Conservation (phyloP, 441 rosid genomes). For the Brassica hybrid region DNA sequence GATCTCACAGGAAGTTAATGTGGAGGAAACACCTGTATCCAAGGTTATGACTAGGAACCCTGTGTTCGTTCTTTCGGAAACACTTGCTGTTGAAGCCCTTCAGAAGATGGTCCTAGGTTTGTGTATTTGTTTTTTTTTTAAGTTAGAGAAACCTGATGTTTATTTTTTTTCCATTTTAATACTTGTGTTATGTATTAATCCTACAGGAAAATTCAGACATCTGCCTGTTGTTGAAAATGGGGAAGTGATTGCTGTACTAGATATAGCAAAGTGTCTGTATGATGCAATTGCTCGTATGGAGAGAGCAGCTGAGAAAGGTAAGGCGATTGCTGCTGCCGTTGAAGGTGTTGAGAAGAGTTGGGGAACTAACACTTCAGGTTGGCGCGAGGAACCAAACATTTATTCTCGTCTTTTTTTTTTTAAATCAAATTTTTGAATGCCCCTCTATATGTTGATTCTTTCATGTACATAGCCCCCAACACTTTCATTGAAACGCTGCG, state of each 20-base stretch:
- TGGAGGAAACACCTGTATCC: constrained; percentile 87
- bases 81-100: constrained; percentile 97
- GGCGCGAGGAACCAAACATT: constrained; percentile 29
- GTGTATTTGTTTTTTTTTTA: constrained; percentile 20
- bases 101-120: constrained; percentile 98
- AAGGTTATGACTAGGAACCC: constrained; percentile 98
- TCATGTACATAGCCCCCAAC: constrained; percentile 61
- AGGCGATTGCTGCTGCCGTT: constrained; percentile 98
- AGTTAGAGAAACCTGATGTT: constrained; percentile 14
- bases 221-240: constrained; percentile 99
- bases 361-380: constrained; percentile 83
- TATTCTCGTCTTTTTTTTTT: neutral
- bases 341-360: constrained; percentile 97
- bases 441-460: constrained; percentile 12
- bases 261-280: constrained; percentile 92
- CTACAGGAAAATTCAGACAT: constrained; percentile 94
- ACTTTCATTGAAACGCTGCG: constrained; percentile 88
- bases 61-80: constrained; percentile 87
- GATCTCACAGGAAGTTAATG: constrained; percentile 72
- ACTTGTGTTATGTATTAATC: neutral
- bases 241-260: constrained; percentile 94
- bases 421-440: constrained; percentile 2
- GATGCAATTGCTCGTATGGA: constrained; percentile 99
- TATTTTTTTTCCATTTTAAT: neutral
- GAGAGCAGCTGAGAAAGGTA: constrained; percentile 98